Percentiles rank a stretch among this genome's conserved stretches.
These are phyloP conservation scores for Trichoderma sp. DNA, from an alignment of 2,329 filamentous ascomycete genomes.

Conservation along the genomic window DNA sequence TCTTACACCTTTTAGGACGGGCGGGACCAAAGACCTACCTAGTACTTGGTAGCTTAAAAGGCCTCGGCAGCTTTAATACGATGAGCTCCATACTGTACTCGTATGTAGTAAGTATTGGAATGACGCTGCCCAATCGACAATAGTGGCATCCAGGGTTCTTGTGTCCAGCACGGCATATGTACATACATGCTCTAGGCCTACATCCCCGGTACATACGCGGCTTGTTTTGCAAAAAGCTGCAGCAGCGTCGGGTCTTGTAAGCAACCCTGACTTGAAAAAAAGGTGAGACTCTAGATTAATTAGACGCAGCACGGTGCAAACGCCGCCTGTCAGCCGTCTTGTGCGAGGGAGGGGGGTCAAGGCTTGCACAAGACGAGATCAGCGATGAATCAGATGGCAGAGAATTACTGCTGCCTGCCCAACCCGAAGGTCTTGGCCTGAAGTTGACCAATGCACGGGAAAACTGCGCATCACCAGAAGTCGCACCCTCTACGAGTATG, in stretches of 20 bases:
- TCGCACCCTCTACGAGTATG: not conserved
- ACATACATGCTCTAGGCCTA: not conserved
- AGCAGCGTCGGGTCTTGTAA: conserved; percentile 1
- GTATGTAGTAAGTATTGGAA: not conserved
- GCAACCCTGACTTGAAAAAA: not conserved
- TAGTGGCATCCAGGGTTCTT: not conserved
- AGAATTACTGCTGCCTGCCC: conserved; percentile 16
- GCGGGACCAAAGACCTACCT: not conserved
- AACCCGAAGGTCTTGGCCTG: not conserved
- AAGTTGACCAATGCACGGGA: conserved; percentile 1
- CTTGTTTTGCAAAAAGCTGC: not conserved
- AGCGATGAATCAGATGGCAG: conserved; percentile 9
- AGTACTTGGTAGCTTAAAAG: not conserved
- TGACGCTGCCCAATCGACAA: conserved; percentile 9
- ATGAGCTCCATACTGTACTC: not conserved
- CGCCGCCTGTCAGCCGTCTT: conserved; percentile 3
- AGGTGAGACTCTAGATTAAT: conserved; percentile 5
- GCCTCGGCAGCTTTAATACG: not conserved
- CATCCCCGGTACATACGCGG: not conserved
- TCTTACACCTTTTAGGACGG: not conserved
- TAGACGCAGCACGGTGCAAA: conserved; percentile 7
- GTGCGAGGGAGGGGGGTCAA: not conserved
- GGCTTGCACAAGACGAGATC: not conserved
- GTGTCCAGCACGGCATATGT: not conserved
- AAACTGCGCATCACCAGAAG: not conserved